These are phyloP conservation scores for Lagenidium giganteum DNA, from an alignment of 352 stramenopile genomes.

Conservation along the genomic window DNA sequence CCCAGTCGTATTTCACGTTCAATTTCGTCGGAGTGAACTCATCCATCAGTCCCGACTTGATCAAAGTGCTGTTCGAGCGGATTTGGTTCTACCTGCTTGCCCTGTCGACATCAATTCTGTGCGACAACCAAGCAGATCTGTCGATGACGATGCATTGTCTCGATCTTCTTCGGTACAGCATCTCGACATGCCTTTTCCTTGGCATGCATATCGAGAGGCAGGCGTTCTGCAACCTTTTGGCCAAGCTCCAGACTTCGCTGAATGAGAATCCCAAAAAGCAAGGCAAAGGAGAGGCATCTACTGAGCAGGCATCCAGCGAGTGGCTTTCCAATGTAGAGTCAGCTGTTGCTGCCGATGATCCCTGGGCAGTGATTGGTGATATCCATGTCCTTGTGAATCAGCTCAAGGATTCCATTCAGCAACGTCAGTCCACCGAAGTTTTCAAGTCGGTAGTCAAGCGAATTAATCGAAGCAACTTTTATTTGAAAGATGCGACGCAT, in stretches of 20 bases:
- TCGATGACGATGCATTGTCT: slow-evolving; percentile 78
- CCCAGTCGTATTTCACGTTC: slow-evolving; percentile 80
- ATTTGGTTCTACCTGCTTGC: slow-evolving; percentile 96
- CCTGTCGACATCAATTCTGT: slow-evolving; percentile 79
- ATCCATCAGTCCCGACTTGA: slow-evolving; percentile 85
- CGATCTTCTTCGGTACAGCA: slow-evolving; percentile 73
- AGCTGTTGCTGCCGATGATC: slow-evolving; percentile 59
- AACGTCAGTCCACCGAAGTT: slow-evolving; percentile 73
- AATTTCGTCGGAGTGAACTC: slow-evolving; percentile 90
- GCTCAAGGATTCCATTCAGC: slow-evolving; percentile 87
- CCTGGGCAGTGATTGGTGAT: slow-evolving; percentile 81
- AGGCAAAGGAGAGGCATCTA: slow-evolving; percentile 6
- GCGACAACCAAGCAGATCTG: slow-evolving; percentile 71
- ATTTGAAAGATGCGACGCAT: slow-evolving; percentile 92
- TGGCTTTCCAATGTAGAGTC: slow-evolving; percentile 67
- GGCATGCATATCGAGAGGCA: slow-evolving; percentile 70
- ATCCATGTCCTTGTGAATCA: slow-evolving; percentile 87
- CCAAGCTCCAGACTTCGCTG: slow-evolving; percentile 65
- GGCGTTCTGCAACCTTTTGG: slow-evolving; percentile 70
- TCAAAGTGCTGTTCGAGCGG: slow-evolving; percentile 89
- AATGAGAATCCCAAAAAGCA: slow-evolving; percentile 23
- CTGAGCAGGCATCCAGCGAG: slow-evolving; percentile 5
- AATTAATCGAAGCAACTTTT: slow-evolving; percentile 89
- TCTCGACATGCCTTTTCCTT: slow-evolving; percentile 81
- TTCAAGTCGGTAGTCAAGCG: slow-evolving; percentile 83